These are phyloP conservation scores for Coniochaeta sp. DNA, from an alignment of 2,329 filamentous ascomycete genomes.

Conservation along the genomic window DNA sequence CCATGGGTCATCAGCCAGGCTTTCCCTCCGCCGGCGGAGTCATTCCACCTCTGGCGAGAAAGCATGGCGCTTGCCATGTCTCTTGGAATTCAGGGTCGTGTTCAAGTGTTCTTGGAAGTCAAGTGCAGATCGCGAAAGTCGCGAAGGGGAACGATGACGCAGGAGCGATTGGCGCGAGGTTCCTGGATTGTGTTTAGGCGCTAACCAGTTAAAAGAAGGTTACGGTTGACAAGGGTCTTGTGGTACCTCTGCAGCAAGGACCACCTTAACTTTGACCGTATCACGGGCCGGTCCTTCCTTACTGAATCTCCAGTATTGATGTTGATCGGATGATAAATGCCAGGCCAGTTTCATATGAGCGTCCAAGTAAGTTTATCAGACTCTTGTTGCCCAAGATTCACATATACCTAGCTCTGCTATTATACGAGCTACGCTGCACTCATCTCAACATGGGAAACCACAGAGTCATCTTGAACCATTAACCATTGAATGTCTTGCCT, in stretches of 20 bases:
- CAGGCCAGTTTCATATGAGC: too few relatives aligned
- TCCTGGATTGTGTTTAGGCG: background rate
- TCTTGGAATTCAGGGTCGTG: background rate
- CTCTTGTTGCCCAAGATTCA: too few relatives aligned
- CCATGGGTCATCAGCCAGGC: background rate
- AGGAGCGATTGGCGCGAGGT: constrained; percentile 4
- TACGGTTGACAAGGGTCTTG: background rate
- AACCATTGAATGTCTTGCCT: too few relatives aligned
- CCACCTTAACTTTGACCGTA: background rate
- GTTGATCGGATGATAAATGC: too few relatives aligned
- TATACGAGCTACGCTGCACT: too few relatives aligned
- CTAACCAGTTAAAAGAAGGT: background rate
- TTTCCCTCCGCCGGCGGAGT: background rate
- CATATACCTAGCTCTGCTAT: too few relatives aligned
- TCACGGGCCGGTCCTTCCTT: background rate
- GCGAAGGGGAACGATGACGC: constrained; percentile 9
- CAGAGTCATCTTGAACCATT: too few relatives aligned
- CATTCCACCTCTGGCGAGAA: background rate
- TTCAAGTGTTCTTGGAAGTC: background rate
- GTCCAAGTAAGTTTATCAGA: too few relatives aligned
- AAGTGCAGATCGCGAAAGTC: background rate
- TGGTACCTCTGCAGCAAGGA: background rate
- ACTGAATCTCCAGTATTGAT: too few relatives aligned
- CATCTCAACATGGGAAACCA: too few relatives aligned
- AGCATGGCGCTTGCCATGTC: background rate